These are phyloP conservation scores for Metarhizium anisopliae DNA, from an alignment of 2,329 filamentous ascomycete genomes.

Conservation along the genomic window DNA sequence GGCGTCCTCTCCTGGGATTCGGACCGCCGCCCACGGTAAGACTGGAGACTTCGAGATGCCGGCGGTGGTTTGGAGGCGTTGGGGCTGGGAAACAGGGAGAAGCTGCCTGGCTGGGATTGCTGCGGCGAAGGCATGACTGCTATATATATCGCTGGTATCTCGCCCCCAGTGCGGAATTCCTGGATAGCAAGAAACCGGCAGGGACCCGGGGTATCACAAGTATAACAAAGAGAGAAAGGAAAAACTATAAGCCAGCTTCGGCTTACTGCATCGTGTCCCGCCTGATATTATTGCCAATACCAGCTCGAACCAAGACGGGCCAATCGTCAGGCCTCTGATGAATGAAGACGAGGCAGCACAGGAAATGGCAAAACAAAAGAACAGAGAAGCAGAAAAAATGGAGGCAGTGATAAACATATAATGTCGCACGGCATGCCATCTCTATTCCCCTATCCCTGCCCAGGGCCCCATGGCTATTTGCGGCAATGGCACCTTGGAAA, in stretches of 20 bases:
- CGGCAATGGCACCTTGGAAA: background rate
- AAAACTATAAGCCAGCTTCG: background rate
- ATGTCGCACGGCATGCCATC: background rate
- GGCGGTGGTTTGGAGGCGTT: conserved; percentile 22
- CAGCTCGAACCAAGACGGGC: background rate
- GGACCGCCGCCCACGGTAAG: conserved; percentile 23
- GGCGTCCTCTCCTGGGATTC: conserved; percentile 27
- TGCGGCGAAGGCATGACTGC: conserved; percentile 1
- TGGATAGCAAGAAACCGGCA: background rate
- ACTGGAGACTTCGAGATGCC: conserved; percentile 9
- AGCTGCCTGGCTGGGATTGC: conserved; percentile 14
- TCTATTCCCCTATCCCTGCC: background rate
- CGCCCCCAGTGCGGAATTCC: background rate
- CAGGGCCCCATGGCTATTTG: background rate
- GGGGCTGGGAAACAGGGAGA: conserved; percentile 50
- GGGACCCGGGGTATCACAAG: background rate
- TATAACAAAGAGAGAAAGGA: background rate
- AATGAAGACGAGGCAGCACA: background rate
- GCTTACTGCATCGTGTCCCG: background rate
- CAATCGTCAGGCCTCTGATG: background rate
- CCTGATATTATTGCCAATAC: background rate
- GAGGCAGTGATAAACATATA: background rate
- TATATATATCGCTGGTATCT: background rate
- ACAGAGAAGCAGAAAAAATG: background rate
- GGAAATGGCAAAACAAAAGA: too few relatives aligned